Evolutionary conservation across 495 filamentous ascomycete genomes (phyloP).

Genomic region (Choiromyces venosus): DNA sequence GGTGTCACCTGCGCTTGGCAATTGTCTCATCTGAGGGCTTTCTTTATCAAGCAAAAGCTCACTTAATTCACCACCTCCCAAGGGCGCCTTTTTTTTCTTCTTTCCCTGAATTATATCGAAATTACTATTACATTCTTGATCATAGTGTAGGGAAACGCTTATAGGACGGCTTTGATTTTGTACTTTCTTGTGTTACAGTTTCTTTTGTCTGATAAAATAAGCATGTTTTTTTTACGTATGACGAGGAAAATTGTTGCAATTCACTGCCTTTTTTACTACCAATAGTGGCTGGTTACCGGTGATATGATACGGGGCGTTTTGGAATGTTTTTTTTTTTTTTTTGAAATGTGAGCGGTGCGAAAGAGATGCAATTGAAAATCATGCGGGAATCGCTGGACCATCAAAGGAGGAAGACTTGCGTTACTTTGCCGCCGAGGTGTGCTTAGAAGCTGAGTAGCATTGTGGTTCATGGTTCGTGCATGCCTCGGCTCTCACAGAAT

Average conservation of each 20-base stretch:
- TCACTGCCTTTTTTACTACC: not conserved
- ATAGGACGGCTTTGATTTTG: not conserved
- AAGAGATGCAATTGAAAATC: not conserved
- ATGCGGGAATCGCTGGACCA: not conserved
- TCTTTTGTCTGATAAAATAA: not conserved
- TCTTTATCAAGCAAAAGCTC: constrained; percentile 99
- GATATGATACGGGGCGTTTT: not conserved
- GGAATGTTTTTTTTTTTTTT: not conserved
- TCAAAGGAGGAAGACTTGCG: not conserved
- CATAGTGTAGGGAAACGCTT: not conserved
- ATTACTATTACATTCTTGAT: not conserved
- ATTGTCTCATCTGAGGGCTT: constrained; percentile 84
- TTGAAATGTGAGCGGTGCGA: not conserved
- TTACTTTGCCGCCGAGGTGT: not conserved
- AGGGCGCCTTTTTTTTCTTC: not conserved
- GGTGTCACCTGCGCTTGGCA: constrained; percentile 95
- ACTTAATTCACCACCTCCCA: constrained; percentile 50
- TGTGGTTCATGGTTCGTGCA: not conserved
- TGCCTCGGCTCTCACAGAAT: not conserved
- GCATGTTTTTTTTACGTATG: not conserved
- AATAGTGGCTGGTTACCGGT: not conserved
- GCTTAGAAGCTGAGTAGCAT: not conserved
- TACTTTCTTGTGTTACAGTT: not conserved
- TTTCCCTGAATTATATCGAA: not conserved
- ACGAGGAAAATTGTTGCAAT: not conserved